Base-by-base conservation (phyloP, 2,329 filamentous ascomycete species). In the Clonostachys rhizophaga region DNA sequence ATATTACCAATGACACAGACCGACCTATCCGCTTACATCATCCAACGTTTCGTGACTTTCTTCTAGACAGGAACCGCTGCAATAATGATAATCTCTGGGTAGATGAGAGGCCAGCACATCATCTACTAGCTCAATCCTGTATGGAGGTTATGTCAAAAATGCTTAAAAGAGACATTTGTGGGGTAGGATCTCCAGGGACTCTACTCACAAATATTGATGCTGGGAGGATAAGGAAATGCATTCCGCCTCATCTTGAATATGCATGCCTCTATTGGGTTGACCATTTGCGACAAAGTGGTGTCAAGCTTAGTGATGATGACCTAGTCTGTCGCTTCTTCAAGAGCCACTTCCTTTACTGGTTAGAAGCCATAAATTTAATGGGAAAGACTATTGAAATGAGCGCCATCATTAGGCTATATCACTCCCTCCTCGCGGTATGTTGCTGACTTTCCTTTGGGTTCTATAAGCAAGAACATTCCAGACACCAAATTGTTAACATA, bases 41-140 rank as follows among this genome's bases (percentile, higher is more conserved):
- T 18, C 5, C 52, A 0, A 67, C 66, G 0, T 70, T 71, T 43
- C 61, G 59, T 14, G 65, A 70, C 47, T 68, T 68, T 53, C 60
- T 72, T 2, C 33, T 65, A 4, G 56, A 68, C 46, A 63, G 58
- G 48, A 49, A 50, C 4, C 50, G 39, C 1, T 54, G 36, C 16
- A 14, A 6, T 6, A 11, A 39, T 39, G 13, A 35, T 13, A 58
- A 60, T 35, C 70, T 74, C 54, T 65, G 65, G 63, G 50, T 70
- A 39, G 54, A 74, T 40, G 62, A 68, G 45, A 56, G 44, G 47
- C 17, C 55, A 13, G 53, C 57, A 7, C 63, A 75, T 45, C 10
- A 51, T 7, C 52, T 41, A 16, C 50, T 74, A 9, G 62, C 63
- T 5, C 44, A 12, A 5, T 37, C 10, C 36, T 39, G 36, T 16